Conservation (phyloP, 352 stramenopile species). For the Pythium dissimile region DNA sequence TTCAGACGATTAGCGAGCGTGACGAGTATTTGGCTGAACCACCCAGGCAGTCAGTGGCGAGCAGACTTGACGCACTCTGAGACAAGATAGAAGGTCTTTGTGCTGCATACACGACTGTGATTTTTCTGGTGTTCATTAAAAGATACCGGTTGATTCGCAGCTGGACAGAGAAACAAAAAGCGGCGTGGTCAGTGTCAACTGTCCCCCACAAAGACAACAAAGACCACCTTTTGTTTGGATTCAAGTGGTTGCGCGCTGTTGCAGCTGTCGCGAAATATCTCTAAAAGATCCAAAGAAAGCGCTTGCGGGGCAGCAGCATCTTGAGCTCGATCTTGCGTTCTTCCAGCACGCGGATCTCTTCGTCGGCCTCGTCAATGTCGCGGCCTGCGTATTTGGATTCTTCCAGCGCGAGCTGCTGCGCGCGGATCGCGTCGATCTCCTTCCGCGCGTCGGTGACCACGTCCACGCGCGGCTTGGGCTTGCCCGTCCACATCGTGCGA, state of each 20-base stretch:
- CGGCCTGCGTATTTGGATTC: slow-evolving; percentile 69
- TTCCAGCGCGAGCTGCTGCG: slow-evolving; percentile 59
- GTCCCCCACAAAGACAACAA: not conserved
- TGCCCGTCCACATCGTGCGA: slow-evolving; percentile 49
- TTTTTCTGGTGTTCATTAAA: no score
- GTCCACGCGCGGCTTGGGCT: slow-evolving; percentile 14
- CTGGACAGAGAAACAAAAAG: no score
- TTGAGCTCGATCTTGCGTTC: slow-evolving; percentile 64
- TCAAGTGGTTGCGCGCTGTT: not conserved
- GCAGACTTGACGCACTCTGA: no score
- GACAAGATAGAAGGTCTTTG: no score
- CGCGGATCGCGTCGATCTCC: slow-evolving; percentile 59
- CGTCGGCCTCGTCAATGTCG: slow-evolving; percentile 78
- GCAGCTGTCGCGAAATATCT: not conserved
- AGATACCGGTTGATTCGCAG: no score
- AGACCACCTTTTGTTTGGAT: not conserved
- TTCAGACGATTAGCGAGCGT: not conserved
- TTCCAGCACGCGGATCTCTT: slow-evolving; percentile 69
- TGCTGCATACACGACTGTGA: no score
- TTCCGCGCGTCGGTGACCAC: slow-evolving; percentile 29
- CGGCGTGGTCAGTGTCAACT: no score
- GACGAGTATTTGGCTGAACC: no score
- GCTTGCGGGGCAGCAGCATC: slow-evolving; percentile 66
- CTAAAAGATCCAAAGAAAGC: slow-evolving; percentile 82
- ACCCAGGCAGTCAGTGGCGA: no score